phyloP scores from a whole-genome alignment of 371 early-diverging fungal genomes.

The Actinomucor elegans region DNA sequence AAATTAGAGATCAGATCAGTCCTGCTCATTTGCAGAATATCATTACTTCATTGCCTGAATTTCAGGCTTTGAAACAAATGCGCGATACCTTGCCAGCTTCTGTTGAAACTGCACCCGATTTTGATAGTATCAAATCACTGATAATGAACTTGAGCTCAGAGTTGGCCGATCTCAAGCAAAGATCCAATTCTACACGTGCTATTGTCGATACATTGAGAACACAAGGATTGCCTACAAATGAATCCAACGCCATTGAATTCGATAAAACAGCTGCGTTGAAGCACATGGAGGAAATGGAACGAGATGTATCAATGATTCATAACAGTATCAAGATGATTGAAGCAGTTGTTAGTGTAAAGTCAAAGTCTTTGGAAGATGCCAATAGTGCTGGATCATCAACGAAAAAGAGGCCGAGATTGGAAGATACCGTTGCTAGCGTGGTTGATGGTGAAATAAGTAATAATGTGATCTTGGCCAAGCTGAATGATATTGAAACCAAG shows the following conservation, averaged over 20 bases:
- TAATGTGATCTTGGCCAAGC: not conserved
- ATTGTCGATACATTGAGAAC: constrained; percentile 4
- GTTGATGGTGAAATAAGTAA: not conserved
- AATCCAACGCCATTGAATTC: not conserved
- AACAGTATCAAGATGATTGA: constrained; percentile 21
- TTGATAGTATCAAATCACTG: not conserved
- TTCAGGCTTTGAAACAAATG: not conserved
- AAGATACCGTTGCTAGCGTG: not conserved
- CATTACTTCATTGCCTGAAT: constrained; percentile 7
- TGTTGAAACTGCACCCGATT: not conserved
- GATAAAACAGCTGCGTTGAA: not conserved
- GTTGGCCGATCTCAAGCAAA: not conserved
- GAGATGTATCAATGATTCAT: constrained; percentile 10
- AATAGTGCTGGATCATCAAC: not conserved
- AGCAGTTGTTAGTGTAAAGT: not conserved
- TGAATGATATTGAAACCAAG: constrained; percentile 12
- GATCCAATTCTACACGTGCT: not conserved
- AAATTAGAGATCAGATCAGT: not conserved
- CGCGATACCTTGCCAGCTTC: not conserved
- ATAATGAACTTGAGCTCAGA: not conserved
- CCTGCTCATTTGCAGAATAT: constrained; percentile 1
- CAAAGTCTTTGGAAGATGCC: not conserved
- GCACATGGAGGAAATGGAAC: constrained; percentile 14
- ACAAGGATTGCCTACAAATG: not conserved
- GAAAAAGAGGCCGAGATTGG: constrained; percentile 12